These are phyloP conservation scores for Phaeosphaeriaceae sp. DNA, from an alignment of 2,329 filamentous ascomycete genomes.

Conservation along the genomic window DNA sequence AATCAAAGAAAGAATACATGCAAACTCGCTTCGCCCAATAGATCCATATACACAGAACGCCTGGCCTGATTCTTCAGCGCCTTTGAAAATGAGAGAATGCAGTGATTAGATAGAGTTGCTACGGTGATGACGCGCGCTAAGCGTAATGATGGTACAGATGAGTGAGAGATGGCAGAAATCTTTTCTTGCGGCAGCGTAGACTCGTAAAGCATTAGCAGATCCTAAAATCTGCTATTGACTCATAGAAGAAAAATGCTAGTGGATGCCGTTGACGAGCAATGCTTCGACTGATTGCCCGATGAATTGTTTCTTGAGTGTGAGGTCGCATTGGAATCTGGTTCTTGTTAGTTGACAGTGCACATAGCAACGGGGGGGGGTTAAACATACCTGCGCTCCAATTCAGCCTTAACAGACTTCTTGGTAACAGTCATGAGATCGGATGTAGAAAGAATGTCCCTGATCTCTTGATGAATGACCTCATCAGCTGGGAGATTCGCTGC, in stretches of 20 bases:
- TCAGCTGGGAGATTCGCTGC: constrained; percentile 79
- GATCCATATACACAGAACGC: constrained; percentile 4
- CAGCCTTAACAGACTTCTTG: constrained; percentile 96
- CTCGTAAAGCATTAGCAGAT: constrained; percentile 22
- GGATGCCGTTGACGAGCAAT: constrained; percentile 28
- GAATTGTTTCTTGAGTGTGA: constrained; percentile 89
- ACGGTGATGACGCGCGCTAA: not conserved
- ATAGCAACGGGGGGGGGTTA: not conserved
- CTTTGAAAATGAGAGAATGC: constrained; percentile 6
- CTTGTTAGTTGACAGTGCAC: constrained; percentile 19
- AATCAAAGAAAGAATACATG: not conserved
- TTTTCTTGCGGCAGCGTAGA: constrained; percentile 20
- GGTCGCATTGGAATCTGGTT: constrained; percentile 75
- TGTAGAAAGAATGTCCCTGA: constrained; percentile 87
- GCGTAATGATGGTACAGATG: constrained; percentile 7
- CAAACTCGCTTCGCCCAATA: constrained; percentile 1
- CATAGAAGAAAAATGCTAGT: constrained; percentile 16
- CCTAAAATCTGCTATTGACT: constrained; percentile 1
- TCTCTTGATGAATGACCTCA: constrained; percentile 89
- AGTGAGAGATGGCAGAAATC: constrained; percentile 10
- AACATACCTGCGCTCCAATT: constrained; percentile 77
- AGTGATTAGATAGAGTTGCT: constrained; percentile 4
- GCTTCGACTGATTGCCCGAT: constrained; percentile 62
- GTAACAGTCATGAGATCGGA: constrained; percentile 97
- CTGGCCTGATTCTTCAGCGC: not conserved